Evolutionary conservation across 2,329 filamentous ascomycete genomes (phyloP), one percentile per base, ranked within the genome.

Genomic region (Fusarium anthophilum): DNA sequence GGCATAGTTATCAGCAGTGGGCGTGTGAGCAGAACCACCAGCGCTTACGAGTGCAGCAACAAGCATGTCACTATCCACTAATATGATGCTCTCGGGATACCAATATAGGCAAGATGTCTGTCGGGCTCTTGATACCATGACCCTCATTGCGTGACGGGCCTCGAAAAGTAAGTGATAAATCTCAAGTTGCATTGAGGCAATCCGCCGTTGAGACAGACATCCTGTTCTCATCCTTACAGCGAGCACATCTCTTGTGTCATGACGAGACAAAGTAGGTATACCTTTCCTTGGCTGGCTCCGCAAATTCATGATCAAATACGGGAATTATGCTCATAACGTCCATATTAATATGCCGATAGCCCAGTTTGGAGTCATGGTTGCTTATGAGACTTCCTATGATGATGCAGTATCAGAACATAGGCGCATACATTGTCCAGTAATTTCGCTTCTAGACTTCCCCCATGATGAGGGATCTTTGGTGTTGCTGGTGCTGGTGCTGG

Each of bases 11-110:
- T 65, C 37, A 50, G 38, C 9, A 54, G 50, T 28, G 48, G 37
- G 43, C 30, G 55, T 56, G 38, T 61, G 51, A 30, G 65, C 20
- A 69, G 50, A 47, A 65, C 30, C 28, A n/a, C 54, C 53, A 54
- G 59, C 24, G 59, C 43, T 61, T 48, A 51, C 30, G 44, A 43
- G 32, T 62, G 44, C 35, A 72, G 56, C 50, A 47, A 30, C 45
- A 39, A 30, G 26, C 35, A 65, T 62, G 56, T 38, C 43, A 69
- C 35, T 62, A 35, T 50, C 44, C 43, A 48, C 32, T 50, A n/a
- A 45, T 44, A 41, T 47, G 24, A 41, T 44, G 59, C 28, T 68
- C 71, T 65, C 63, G 55, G 72, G 59, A 59, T 74, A 60, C 67
- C 67, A 51, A 24, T 41, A 54, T 37, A 28, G 53, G 67, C n/a